Base-by-base conservation (phyloP, 1,284 basidiomycete genomes). In the Agroathelia rolfsii region DNA sequence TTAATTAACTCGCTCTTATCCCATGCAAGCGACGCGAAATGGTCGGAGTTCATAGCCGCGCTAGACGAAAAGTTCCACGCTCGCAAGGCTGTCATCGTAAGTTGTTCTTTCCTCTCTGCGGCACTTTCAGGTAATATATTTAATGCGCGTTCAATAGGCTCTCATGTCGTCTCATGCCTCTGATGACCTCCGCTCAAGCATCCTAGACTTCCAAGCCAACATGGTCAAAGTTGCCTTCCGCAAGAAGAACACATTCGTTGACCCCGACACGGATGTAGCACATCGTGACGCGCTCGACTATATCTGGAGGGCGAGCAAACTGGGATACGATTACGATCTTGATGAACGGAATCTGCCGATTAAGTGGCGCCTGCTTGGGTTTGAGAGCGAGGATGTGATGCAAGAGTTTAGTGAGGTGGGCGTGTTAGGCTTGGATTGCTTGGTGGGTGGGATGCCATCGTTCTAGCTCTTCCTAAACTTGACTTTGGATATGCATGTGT, bases 171-270 rank as follows among this genome's bases (percentile, higher is more conserved):
- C 82, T 11, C 85, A 86, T 49, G 81, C 81, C 16, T 76, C 82
- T 26, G 88, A 93, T 44, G 88, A 93, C 51, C 62, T 89, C 28
- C 77, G 80, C 3, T 87, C 82, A 0, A 84, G 80, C 40, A 87
- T 95, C 34, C 69, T 94, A 36, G 86, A 93, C 47, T 95, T 94
- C 55, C 92, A 95, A 64, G 77, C 83, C 24, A 89, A 89, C 53
- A 76, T 90, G 46, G 69, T 88, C 34, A 72, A 84, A 17, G 75
- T 92, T 11, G 78, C 81, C 2, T 81, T 87, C 47, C 73, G 79
- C 32, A 81, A 81, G 52, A 87, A 93, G 55, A 76, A 69, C 5
- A 83, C 78, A 0, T 59, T 74, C 2, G 82, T 95, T 19, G 75
- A 87, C 42, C 75, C 81, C 3, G 71, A 75, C 16, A 55, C 58